Evolutionary conservation across 2,329 filamentous ascomycete genomes (phyloP).

Genomic region (Claviceps citrina): DNA sequence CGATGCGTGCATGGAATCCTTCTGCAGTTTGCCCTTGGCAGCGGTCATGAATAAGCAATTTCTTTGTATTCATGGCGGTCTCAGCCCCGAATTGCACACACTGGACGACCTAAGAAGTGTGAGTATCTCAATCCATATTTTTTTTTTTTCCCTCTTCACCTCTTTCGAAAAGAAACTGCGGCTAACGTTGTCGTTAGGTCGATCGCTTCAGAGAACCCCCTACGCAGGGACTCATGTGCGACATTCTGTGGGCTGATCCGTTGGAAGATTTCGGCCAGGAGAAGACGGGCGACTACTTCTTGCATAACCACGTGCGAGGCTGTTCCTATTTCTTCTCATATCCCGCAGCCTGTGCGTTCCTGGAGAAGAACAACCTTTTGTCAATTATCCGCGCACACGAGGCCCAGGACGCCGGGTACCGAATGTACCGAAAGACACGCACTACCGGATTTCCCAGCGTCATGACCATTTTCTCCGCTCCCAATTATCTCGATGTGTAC

Average conservation of each 20-base stretch:
- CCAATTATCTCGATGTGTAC: constrained; percentile 97
- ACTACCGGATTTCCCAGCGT: constrained; percentile 97
- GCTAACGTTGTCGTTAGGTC: constrained; percentile 41
- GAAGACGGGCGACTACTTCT: constrained; percentile 92
- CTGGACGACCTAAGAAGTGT: constrained; percentile 85
- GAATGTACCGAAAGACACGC: constrained; percentile 97
- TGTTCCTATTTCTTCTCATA: constrained; percentile 99
- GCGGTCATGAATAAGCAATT: constrained; percentile 99
- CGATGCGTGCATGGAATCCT: constrained; percentile 96
- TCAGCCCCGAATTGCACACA: constrained; percentile 91
- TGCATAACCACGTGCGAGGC: constrained; percentile 95
- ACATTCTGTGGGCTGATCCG: constrained; percentile 96
- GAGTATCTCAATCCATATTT: constrained; percentile 18
- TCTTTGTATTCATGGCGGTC: constrained; percentile 89
- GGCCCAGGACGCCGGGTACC: constrained; percentile 93
- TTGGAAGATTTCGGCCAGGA: constrained; percentile 97
- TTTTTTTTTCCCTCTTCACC: not conserved
- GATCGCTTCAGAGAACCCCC: constrained; percentile 96
- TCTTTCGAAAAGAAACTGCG: not conserved
- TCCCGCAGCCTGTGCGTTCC: constrained; percentile 86
- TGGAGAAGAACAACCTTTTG: constrained; percentile 96
- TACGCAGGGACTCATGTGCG: constrained; percentile 96
- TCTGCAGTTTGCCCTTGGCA: constrained; percentile 83
- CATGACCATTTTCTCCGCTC: constrained; percentile 99
- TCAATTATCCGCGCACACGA: constrained; percentile 97